Conservation (phyloP, 129 eudicot genomes). For the Arctium lappa region DNA sequence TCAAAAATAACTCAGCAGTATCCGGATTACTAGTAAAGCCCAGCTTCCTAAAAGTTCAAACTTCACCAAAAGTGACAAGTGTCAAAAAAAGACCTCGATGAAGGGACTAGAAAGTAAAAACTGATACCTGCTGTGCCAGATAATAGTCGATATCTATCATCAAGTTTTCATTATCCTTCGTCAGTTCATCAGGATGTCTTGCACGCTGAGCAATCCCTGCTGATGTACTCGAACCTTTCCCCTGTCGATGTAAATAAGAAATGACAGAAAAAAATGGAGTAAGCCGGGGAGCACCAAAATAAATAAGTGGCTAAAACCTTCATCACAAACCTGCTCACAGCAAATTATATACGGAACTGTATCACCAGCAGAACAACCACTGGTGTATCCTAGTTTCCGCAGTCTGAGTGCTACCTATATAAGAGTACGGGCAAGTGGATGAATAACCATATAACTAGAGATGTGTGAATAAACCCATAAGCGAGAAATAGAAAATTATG, state of each 20-base stretch:
- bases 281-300: neutral
- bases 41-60: neutral
- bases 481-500: neutral
- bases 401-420: slow-evolving; percentile 81
- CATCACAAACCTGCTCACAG: slow-evolving; percentile 80
- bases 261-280: neutral
- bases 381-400: slow-evolving; percentile 73
- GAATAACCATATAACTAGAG: slow-evolving; percentile 6
- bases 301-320: neutral
- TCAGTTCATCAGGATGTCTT: slow-evolving; percentile 98
- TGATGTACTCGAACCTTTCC: slow-evolving; percentile 58
- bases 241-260: slow-evolving; percentile 40
- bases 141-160: slow-evolving; percentile 92
- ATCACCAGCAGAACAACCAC: slow-evolving; percentile 98
- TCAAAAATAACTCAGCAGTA: neutral
- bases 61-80: neutral
- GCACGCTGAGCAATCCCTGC: slow-evolving; percentile 95
- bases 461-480: neutral
- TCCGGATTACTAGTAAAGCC: neutral
- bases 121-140: slow-evolving; percentile 82
- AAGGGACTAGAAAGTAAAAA: neutral
- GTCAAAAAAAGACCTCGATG: neutral
- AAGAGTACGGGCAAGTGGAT: neutral
- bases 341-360: slow-evolving; percentile 93
- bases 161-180: slow-evolving; percentile 67